These are phyloP conservation scores for Diplodia intermedia DNA, from an alignment of 2,329 filamentous ascomycete species.

Conservation along the genomic window DNA sequence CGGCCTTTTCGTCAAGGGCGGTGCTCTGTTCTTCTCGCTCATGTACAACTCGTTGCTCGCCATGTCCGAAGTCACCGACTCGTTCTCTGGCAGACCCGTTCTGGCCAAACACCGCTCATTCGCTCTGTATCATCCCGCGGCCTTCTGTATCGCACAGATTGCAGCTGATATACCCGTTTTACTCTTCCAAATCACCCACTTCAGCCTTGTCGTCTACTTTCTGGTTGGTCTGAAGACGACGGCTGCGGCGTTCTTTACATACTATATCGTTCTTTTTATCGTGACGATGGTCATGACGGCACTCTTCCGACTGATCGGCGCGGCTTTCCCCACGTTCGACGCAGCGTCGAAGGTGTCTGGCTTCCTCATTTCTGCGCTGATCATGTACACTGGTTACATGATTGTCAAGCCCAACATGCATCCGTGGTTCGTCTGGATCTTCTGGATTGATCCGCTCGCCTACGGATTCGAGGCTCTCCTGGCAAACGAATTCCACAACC, in stretches of 20 bases:
- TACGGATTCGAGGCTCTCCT: constrained; percentile 34
- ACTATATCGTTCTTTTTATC: constrained; percentile 73
- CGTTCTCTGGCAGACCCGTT: constrained; percentile 72
- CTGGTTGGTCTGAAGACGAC: constrained; percentile 78
- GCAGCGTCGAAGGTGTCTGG: constrained; percentile 64
- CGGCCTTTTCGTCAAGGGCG: constrained; percentile 69
- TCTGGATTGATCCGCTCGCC: constrained; percentile 57
- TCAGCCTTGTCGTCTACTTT: constrained; percentile 76
- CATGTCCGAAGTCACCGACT: constrained; percentile 67
- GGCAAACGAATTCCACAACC: constrained; percentile 37
- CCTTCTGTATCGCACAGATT: constrained; percentile 75
- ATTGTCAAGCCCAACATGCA: constrained; percentile 59
- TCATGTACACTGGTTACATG: constrained; percentile 68
- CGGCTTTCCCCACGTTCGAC: constrained; percentile 67
- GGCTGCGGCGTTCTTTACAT: constrained; percentile 80
- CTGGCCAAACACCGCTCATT: constrained; percentile 87
- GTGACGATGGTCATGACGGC: constrained; percentile 79
- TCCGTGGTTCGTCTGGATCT: constrained; percentile 59
- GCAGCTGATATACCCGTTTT: constrained; percentile 62
- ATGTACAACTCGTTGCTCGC: constrained; percentile 68
- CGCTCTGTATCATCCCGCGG: constrained; percentile 86
- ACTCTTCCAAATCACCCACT: constrained; percentile 64
- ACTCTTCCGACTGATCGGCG: constrained; percentile 78
- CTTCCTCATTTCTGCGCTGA: constrained; percentile 63
- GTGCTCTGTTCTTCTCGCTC: constrained; percentile 69